These are phyloP conservation scores for Pythium insidiosum DNA, from an alignment of 352 stramenopile genomes.

Conservation along the genomic window DNA sequence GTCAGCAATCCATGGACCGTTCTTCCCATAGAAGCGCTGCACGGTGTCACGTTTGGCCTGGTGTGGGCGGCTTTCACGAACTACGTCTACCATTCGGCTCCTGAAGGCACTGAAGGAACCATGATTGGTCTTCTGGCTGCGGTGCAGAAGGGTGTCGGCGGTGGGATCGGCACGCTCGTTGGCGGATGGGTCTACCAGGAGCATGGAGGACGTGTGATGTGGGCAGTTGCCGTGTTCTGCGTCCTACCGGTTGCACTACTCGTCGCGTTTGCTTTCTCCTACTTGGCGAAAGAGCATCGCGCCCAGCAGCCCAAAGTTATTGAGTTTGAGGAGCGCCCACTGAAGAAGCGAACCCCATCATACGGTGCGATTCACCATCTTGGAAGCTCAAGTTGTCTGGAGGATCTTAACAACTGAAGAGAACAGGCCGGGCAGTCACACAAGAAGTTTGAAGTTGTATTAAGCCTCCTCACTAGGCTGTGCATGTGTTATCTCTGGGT, in stretches of 20 bases:
- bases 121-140: slow-evolving; percentile 64
- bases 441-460: slow-evolving; percentile 7
- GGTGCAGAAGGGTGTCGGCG: slow-evolving; percentile 59
- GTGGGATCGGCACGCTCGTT: slow-evolving; percentile 47
- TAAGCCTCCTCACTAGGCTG: neutral
- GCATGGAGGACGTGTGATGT: slow-evolving; percentile 50
- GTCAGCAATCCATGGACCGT: slow-evolving; percentile 54
- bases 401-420: too few relatives aligned
- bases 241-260: slow-evolving; percentile 40
- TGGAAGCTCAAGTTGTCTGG: too few relatives aligned
- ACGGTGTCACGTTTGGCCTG: slow-evolving; percentile 63
- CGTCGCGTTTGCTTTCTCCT: slow-evolving; percentile 36
- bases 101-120: slow-evolving; percentile 50
- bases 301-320: too few relatives aligned
- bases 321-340: slow-evolving; percentile 4
- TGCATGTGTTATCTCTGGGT: too few relatives aligned
- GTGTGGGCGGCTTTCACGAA: slow-evolving; percentile 73
- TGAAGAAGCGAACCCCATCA: slow-evolving; percentile 9
- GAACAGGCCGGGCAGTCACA: too few relatives aligned
- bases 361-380: slow-evolving; percentile 17
- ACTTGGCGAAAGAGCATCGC: slow-evolving; percentile 23
- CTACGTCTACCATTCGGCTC: slow-evolving; percentile 62
- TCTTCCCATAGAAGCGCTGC: slow-evolving; percentile 54
- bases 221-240: slow-evolving; percentile 35
- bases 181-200: slow-evolving; percentile 69